Base-by-base conservation (phyloP, 768 basidiomycete species). In the Tylopilus subfusipes region DNA sequence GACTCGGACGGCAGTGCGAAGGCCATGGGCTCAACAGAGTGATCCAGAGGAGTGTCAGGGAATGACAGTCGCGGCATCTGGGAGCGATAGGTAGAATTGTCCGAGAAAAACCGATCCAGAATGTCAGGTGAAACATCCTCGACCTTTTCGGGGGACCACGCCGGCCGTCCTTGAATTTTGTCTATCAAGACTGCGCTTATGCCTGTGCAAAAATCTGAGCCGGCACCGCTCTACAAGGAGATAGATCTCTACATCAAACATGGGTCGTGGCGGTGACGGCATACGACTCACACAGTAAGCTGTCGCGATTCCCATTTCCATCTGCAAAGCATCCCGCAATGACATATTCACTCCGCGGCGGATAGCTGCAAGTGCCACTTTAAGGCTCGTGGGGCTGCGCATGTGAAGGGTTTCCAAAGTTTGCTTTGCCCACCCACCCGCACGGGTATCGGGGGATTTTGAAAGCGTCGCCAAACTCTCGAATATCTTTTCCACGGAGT, bases 361-460 rank as follows among this genome's bases (percentile, higher is more conserved):
- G 51, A 94, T 81, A 1, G 91, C 90, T 61, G 79, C 74, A 21
- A 98, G 76, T n/a, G 95, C 82, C 33, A 98, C 88, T 68, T 90
- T 91, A 60, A 98, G 78, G 62, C 93, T 94, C 1, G 95, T 97
- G 12, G 96, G 96, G 71, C 93, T 94, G 39, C 92, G 82, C 60
- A 79, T 59, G 38, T 81, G 75, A 53, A 99, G 72, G 30, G 75
- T 73, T 14, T 75, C 73, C 53, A 90, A 70, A 4, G 93, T 93
- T 53, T 79, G 69, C 53, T 74, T 69, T 6, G 96, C 95, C 94
- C 95, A 98, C 39, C 71, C 66, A 47, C 76, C 76, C 48, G 93
- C 76, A 12, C 70, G 72, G 42, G 71, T 66, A 63, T 79, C 76
- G 18, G 74, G 61, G 18, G 63, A 63, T 7, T 60, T 60, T 29